Base-by-base conservation (phyloP, 768 basidiomycete genomes). In the Psilocybe subaeruginosa region DNA sequence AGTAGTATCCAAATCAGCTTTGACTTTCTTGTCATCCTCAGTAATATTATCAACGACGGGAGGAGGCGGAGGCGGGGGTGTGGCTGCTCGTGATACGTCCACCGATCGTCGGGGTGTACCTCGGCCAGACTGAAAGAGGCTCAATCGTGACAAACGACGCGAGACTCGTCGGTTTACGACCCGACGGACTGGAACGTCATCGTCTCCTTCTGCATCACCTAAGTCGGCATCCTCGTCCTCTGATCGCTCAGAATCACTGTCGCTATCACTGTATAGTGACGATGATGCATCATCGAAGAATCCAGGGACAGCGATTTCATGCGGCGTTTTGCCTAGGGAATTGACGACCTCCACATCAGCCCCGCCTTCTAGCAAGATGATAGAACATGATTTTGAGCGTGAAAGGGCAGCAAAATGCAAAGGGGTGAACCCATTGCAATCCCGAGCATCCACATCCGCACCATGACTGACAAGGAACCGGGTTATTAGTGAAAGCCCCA, bases 371-470 rank as follows among this genome's bases (percentile, higher is more conserved):
- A 97, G 68, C 31, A 99, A 78, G 4, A 89, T 73, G 49, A 80
- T 76, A 2, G 85, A 83, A 73, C 92, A 95, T 9, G 82, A 79
- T 56, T 78, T 77, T 12, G 90, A 87, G 23, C 82, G 83, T 6
- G 78, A 79, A 35, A 96, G 74, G 0, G 86, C 89, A 16, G 95
- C 92, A 68, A 96, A 91, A 74, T 96, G 92, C 35, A 98, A 76
- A 0, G 97, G 86, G 0, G 96, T 99, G 71, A 84, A 93, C 12
- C 97, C 97, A 73, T 95, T 97, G 51, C 85, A 81, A 73, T 99
- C 97, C 52, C 93, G 87, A 12, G 82, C 82, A 70, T 99, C 94
- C 56, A 95, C 65, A 70, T 95, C 93, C 39, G 90, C 87, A 6
- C 82, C 85, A 56, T 84, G 90, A 3, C 78, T 74, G 59, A 97